Percentiles rank a stretch among this genome's conserved stretches.
phyloP scores from a whole-genome alignment of 352 stramenopile species.

The Globisporangium emineosum region DNA sequence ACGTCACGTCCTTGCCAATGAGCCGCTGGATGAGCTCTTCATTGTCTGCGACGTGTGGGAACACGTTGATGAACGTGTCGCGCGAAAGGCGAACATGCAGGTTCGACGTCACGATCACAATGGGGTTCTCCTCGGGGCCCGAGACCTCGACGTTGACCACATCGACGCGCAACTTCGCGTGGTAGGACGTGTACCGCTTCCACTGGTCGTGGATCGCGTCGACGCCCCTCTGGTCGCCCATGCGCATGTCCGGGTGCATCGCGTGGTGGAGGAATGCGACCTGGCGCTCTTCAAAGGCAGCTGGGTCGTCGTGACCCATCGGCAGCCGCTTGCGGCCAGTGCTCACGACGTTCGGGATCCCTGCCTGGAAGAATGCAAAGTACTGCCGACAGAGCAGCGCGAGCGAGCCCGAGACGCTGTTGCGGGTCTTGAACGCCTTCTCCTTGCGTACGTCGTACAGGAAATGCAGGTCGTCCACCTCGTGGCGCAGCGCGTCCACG shows the following conservation, averaged over 20 bases:
- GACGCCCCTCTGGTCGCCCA: constrained; percentile 22
- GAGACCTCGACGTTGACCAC: constrained; percentile 41
- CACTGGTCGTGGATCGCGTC: constrained; percentile 39
- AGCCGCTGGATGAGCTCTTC: constrained; percentile 41
- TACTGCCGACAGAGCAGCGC: constrained; percentile 42
- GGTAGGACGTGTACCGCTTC: constrained; percentile 41
- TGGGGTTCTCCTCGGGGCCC: constrained; percentile 34
- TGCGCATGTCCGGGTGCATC: constrained; percentile 42
- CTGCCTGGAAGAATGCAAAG: constrained; percentile 44
- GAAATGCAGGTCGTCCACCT: constrained; percentile 46
- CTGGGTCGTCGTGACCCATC: constrained; percentile 10
- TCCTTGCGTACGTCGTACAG: constrained; percentile 40
- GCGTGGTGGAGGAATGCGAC: constrained; percentile 28
- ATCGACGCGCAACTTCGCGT: constrained; percentile 27
- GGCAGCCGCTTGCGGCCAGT: constrained; percentile 32
- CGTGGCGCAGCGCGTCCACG: constrained; percentile 35
- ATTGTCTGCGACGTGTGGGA: constrained; percentile 55
- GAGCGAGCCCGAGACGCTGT: constrained; percentile 38
- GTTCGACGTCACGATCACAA: constrained; percentile 41
- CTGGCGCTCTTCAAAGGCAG: constrained; percentile 25
- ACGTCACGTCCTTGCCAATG: constrained; percentile 44
- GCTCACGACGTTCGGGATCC: constrained; percentile 25
- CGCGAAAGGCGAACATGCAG: constrained; percentile 49
- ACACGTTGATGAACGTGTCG: constrained; percentile 51
- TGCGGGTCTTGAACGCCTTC: constrained; percentile 28